Percentiles rank a stretch among this genome's conserved stretches.
These are phyloP conservation scores for Cryphonectria naterciae DNA, from an alignment of 2,329 filamentous ascomycete species.

Conservation along the genomic window DNA sequence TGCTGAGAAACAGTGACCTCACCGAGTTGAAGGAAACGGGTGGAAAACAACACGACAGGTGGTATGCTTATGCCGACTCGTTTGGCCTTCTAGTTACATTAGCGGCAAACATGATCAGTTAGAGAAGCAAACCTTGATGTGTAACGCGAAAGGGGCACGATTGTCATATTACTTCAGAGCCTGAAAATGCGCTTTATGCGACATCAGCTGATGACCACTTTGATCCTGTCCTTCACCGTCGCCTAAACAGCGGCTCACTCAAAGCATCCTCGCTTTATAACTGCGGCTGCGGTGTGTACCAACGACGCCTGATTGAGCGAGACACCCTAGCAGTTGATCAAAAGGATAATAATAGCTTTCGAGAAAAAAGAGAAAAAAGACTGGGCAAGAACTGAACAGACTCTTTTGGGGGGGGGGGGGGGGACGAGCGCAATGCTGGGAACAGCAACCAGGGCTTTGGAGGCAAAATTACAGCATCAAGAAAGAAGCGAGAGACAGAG, in stretches of 20 bases:
- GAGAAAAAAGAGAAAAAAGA: background rate
- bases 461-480: background rate
- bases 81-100: conserved; percentile 23
- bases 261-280: conserved; percentile 1
- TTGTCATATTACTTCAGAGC: conserved; percentile 7
- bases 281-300: background rate
- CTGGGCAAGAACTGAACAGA: background rate
- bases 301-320: background rate
- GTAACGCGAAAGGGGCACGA: conserved; percentile 6
- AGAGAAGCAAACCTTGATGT: conserved; percentile 3
- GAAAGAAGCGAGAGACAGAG: background rate
- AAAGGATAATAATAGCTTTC: background rate
- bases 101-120: conserved; percentile 22
- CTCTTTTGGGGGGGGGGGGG: background rate
- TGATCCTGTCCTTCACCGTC: background rate
- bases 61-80: conserved; percentile 26
- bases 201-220: conserved; percentile 4
- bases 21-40: conserved; percentile 19
- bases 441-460: conserved; percentile 1
- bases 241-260: background rate
- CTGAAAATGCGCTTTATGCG: conserved; percentile 6
- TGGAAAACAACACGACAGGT: conserved; percentile 19
- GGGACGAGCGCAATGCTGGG: background rate
- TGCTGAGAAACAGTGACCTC: conserved; percentile 24
- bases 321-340: background rate